Conservation (phyloP, 1,284 basidiomycete genomes). For the Naganishia albida region DNA sequence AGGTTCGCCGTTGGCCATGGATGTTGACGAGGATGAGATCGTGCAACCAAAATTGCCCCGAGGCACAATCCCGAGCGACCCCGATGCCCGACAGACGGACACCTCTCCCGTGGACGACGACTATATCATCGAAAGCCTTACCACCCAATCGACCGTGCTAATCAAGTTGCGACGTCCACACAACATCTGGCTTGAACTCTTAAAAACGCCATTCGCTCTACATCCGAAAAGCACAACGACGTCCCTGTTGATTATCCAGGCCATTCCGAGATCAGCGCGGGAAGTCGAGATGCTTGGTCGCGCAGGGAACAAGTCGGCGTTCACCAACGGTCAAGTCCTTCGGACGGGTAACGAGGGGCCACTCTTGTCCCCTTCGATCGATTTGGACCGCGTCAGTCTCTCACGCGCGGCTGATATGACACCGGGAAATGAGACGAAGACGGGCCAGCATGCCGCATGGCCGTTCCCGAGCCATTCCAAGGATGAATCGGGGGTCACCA, state of each 20-base stretch:
- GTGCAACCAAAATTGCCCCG: background rate
- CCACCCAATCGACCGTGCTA: slow-evolving; percentile 8
- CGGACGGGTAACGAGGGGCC: background rate
- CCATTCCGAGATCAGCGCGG: slow-evolving; percentile 6
- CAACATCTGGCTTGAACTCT: slow-evolving; percentile 19
- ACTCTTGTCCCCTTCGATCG: slow-evolving; percentile 14
- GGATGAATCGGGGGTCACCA: background rate
- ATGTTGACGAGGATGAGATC: background rate
- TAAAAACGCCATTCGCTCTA: slow-evolving; percentile 9
- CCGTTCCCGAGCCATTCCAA: background rate
- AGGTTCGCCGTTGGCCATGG: background rate
- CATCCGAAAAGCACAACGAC: background rate
- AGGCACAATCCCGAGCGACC: background rate
- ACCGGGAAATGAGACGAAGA: background rate
- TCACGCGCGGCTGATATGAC: background rate
- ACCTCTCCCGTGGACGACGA: background rate
- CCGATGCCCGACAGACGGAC: too few relatives aligned
- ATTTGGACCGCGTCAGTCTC: slow-evolving; percentile 10
- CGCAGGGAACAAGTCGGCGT: background rate
- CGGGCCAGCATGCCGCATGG: background rate
- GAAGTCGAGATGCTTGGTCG: background rate
- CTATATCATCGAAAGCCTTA: background rate
- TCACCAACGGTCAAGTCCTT: background rate
- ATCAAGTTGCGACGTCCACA: slow-evolving; percentile 13
- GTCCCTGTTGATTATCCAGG: slow-evolving; percentile 26